Evolutionary conservation across 2,329 filamentous ascomycete species (phyloP).

Genomic region (Sclerotinia sclerotiorum): DNA sequence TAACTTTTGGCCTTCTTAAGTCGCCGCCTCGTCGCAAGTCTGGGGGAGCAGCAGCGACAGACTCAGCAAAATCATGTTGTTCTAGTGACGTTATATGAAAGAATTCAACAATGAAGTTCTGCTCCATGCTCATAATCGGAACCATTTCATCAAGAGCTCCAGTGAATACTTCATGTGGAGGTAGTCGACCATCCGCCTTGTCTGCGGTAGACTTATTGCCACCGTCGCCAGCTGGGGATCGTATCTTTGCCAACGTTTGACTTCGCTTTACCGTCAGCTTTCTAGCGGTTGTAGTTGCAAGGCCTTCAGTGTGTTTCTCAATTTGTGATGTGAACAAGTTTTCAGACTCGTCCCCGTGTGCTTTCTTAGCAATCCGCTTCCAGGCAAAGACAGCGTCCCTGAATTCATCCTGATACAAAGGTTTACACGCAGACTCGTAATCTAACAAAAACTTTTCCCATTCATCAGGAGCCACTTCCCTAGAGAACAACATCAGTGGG

Average conservation of each 20-base stretch:
- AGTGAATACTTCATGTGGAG: conserved; percentile 79
- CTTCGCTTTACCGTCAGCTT: conserved; percentile 94
- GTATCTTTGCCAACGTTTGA: conserved; percentile 77
- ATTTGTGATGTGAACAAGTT: conserved; percentile 81
- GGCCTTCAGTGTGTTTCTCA: conserved; percentile 82
- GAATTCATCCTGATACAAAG: conserved; percentile 80
- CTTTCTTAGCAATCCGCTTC: conserved; percentile 76
- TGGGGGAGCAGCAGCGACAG: conserved; percentile 65
- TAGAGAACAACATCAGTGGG: conserved; percentile 81
- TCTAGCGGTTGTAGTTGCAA: conserved; percentile 68
- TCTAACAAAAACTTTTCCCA: conserved; percentile 79
- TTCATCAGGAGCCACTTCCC: conserved; percentile 76
- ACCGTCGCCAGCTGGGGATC: conserved; percentile 66
- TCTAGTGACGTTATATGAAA: conserved; percentile 91
- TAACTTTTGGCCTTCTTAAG: conserved; percentile 70
- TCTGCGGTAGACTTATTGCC: conserved; percentile 51
- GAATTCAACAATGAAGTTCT: conserved; percentile 96
- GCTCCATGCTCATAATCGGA: conserved; percentile 84
- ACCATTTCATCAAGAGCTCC: conserved; percentile 78
- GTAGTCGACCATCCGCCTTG: conserved; percentile 65
- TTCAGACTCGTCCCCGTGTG: conserved; percentile 74
- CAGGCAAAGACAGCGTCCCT: conserved; percentile 73
- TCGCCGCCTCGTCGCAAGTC: conserved; percentile 70
- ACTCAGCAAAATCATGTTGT: conserved; percentile 78
- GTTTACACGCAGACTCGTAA: conserved; percentile 75